Base-by-base conservation (phyloP, 169 alveolate species). In the Cyclospora cayetanensis region DNA sequence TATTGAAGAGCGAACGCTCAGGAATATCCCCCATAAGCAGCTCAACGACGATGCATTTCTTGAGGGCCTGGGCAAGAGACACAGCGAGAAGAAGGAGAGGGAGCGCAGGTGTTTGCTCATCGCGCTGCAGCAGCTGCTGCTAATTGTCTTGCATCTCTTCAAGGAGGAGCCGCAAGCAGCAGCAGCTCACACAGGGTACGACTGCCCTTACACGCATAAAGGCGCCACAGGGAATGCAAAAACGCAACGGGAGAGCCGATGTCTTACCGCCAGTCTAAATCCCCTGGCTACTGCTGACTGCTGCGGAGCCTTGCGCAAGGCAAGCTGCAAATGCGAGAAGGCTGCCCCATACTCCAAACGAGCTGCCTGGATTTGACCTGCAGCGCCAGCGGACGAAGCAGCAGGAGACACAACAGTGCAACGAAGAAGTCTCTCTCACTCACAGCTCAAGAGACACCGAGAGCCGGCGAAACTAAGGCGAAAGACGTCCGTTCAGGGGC, bases 21-120 rank as follows among this genome's bases (percentile, higher is more conserved):
- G 99, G 99, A 29, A 98, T 97, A 91, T 98, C 99, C 0, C 99
- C 99, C 99, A 98, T 98, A 50, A 98, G 94, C 82, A 98, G 94
- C 90, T 97, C 98, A 4, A 98, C 99, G 12, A 98, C 97, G 22
- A 98, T 97, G 18, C 98, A 95, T 95, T 97, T 95, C 95, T 98
- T 98, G 80, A 97, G 93, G 18, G 96, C 99, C 94, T 96, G 95
- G 18, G n/a, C n/a, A n/a, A n/a, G n/a, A n/a, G n/a, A n/a, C n/a
- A n/a, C n/a, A 63, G 25, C 25, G 27, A 63, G 65, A 37, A 2
- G 9, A 9, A 53, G n/a, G n/a, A 22, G 66, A 53, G 22, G 66
- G n/a, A 53, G 66, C n/a, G n/a, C n/a, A n/a, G n/a, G n/a, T n/a
- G n/a, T n/a, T n/a, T n/a, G n/a, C n/a, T n/a, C n/a, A n/a, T n/a